A percentile compares a stretch with the other conserved stretches of the same genome.
Conservation (phyloP, 139 green algal species). For the Auxenochlorella pyrenoidosa region DNA sequence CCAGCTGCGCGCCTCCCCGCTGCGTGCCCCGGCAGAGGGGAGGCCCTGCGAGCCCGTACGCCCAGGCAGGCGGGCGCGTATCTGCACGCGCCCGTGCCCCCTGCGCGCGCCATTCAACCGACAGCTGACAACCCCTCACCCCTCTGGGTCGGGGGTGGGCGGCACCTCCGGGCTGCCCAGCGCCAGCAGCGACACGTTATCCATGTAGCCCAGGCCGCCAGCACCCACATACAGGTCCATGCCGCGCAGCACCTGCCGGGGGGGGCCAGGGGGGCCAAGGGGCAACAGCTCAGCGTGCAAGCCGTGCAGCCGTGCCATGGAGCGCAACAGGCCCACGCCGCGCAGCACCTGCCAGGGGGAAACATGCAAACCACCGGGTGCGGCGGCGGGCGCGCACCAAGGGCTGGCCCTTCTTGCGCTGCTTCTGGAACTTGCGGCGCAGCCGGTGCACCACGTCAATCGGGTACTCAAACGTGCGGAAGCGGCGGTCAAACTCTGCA, state of each 20-base stretch:
- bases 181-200: neutral
- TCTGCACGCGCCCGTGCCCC: too few species aligned
- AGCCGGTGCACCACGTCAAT: neutral
- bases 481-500: conserved; percentile 43
- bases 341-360: too few species aligned
- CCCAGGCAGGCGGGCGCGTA: too few species aligned
- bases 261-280: too few species aligned
- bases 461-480: conserved; percentile 46
- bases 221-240: conserved; percentile 46
- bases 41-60: too few species aligned
- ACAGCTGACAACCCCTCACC: neutral
- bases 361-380: neutral
- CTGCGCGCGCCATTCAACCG: neutral
- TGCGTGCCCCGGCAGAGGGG: too few species aligned
- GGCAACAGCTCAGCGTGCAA: too few species aligned
- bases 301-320: too few species aligned
- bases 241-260: conserved; percentile 19
- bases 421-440: neutral
- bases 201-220: conserved; percentile 43
- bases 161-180: neutral
- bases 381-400: neutral
- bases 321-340: conserved; percentile 45
- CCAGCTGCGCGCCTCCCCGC: too few species aligned
- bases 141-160: neutral
- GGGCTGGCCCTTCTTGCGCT: neutral